Percentiles rank a stretch among this genome's conserved stretches.
phyloP scores from a whole-genome alignment of 2,329 filamentous ascomycete genomes.

The Aspergillus fumigatus region DNA sequence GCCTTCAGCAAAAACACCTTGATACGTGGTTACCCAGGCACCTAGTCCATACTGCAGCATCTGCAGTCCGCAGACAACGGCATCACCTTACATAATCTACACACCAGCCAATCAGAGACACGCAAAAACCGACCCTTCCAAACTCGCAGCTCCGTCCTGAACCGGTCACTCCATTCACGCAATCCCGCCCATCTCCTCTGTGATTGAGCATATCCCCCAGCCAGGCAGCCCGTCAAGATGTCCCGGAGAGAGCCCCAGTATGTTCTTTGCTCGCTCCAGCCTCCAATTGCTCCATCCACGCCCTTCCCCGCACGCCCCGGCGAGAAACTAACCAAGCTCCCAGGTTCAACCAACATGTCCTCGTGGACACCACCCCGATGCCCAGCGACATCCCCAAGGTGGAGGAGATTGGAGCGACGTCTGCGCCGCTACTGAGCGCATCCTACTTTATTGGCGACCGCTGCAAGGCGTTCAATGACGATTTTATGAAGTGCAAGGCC shows the following conservation, averaged over 20 bases:
- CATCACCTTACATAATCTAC: conserved; percentile 16
- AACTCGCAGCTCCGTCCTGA: conserved; percentile 23
- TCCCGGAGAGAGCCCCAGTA: conserved; percentile 19
- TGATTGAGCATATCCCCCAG: neutral
- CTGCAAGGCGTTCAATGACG: conserved; percentile 94
- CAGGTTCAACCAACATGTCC: conserved; percentile 91
- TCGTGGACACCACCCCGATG: conserved; percentile 94
- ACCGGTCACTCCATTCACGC: conserved; percentile 15
- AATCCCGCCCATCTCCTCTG: neutral
- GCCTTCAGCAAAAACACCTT: neutral
- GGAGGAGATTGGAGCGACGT: conserved; percentile 87
- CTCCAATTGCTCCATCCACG: conserved; percentile 16
- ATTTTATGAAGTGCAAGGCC: conserved; percentile 99
- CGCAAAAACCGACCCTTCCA: conserved; percentile 31
- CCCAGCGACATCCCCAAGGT: conserved; percentile 89
- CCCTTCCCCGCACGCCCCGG: conserved; percentile 6
- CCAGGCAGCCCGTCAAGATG: conserved; percentile 13
- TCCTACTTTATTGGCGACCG: conserved; percentile 96
- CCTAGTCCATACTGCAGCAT: neutral
- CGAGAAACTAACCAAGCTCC: conserved; percentile 15
- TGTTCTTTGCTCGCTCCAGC: conserved; percentile 1
- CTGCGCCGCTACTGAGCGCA: conserved; percentile 84
- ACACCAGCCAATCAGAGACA: conserved; percentile 30
- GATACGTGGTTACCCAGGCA: neutral
- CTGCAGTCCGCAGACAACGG: neutral